Evolutionary conservation across 805 yeast genomes (phyloP).

Genomic region (Teunomyces tritomae): DNA sequence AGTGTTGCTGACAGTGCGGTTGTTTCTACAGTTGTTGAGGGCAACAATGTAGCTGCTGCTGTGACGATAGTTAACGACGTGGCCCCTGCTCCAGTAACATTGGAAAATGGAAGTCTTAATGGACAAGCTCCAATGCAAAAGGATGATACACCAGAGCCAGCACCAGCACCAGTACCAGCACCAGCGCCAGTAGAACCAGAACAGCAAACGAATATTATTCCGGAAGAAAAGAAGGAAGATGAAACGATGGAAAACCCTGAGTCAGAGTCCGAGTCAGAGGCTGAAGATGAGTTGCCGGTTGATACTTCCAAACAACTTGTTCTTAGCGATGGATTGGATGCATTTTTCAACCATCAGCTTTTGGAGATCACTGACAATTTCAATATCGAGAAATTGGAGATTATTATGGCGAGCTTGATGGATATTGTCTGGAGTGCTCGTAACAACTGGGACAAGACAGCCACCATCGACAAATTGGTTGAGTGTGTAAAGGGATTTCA

Average conservation of each 20-base stretch:
- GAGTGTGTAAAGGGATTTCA: slow-evolving; percentile 11
- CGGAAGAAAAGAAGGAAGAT: slow-evolving; percentile 3
- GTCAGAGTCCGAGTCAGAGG: slow-evolving; percentile 30
- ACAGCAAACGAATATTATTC: neutral
- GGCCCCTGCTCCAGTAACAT: too few relatives aligned
- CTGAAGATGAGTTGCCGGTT: slow-evolving; percentile 34
- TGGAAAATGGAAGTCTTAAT: too few relatives aligned
- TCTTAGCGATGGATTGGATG: slow-evolving; percentile 17
- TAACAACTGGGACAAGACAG: slow-evolving; percentile 42
- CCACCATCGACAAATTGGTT: slow-evolving; percentile 32
- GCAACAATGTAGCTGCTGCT: neutral
- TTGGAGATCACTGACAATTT: slow-evolving; percentile 30
- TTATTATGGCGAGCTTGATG: slow-evolving; percentile 60
- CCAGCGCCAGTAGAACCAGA: neutral
- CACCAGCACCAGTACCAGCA: too few relatives aligned
- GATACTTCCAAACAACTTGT: slow-evolving; percentile 56
- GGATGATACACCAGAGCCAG: too few relatives aligned
- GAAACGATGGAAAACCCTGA: neutral
- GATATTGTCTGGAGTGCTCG: slow-evolving; percentile 73
- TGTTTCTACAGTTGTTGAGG: neutral
- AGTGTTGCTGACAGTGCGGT: neutral
- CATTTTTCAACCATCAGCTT: slow-evolving; percentile 24
- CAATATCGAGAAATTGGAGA: slow-evolving; percentile 38
- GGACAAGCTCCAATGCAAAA: too few relatives aligned
- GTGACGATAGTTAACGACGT: neutral